phyloP scores from a whole-genome alignment of 1,284 basidiomycete species.

The Fomitopsis palustris region DNA sequence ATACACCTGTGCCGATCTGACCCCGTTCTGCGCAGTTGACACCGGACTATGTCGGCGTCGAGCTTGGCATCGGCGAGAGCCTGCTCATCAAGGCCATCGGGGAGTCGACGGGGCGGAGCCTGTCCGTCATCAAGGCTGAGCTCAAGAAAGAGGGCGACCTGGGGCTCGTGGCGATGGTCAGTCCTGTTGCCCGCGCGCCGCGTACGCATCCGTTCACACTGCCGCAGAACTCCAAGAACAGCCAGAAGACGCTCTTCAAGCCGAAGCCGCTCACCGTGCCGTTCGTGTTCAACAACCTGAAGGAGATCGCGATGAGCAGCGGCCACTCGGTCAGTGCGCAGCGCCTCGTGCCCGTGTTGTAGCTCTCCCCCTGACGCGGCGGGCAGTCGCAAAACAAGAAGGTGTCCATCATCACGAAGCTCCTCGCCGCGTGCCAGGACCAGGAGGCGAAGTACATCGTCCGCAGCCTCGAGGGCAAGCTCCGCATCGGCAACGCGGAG shows the following conservation, averaged over 20 bases:
- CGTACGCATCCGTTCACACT: neutral
- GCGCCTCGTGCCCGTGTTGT: neutral
- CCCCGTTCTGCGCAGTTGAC: conserved; percentile 58
- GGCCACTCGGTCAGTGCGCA: conserved; percentile 75
- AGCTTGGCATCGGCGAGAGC: conserved; percentile 96
- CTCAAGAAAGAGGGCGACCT: conserved; percentile 94
- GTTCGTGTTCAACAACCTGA: conserved; percentile 82
- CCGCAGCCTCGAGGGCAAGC: conserved; percentile 93
- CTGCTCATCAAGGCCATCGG: conserved; percentile 94
- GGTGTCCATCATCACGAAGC: conserved; percentile 92
- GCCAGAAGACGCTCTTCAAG: conserved; percentile 94
- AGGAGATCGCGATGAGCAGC: conserved; percentile 81
- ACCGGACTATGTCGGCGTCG: conserved; percentile 94
- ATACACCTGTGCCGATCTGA: neutral
- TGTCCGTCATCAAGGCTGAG: conserved; percentile 85
- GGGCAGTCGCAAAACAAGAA: conserved; percentile 88
- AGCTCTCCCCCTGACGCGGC: neutral
- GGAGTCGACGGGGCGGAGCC: conserved; percentile 88
- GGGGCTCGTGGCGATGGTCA: conserved; percentile 91
- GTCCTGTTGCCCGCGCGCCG: conserved; percentile 11
- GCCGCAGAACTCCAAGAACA: conserved; percentile 83
- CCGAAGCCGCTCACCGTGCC: conserved; percentile 88
- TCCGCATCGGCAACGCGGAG: conserved; percentile 96
- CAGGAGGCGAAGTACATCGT: conserved; percentile 95
- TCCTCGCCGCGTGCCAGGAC: conserved; percentile 89